Percentiles rank a stretch among this genome's conserved stretches.
These are phyloP conservation scores for Cinchona pubescens DNA, from an alignment of 257 asterid species.

Conservation along the genomic window DNA sequence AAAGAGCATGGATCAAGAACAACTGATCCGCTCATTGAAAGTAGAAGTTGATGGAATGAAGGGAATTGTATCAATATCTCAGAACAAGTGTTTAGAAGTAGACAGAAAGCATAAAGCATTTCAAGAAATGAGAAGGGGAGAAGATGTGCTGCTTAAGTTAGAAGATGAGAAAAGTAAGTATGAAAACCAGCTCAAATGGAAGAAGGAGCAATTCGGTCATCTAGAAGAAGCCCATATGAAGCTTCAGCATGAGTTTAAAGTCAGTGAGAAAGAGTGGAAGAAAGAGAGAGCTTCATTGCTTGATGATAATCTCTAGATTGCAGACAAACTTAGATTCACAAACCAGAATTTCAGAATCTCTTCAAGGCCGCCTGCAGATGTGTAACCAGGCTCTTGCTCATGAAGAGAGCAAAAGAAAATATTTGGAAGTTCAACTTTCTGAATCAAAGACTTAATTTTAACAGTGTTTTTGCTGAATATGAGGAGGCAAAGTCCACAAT, in stretches of 20 bases:
- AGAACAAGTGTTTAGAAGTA: conserved; percentile 35
- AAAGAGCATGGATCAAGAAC: conserved; percentile 50
- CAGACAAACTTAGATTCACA: conserved; percentile 65
- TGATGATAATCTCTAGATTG: conserved; percentile 54
- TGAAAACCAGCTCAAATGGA: conserved; percentile 80
- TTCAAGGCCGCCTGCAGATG: conserved; percentile 61
- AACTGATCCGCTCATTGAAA: conserved; percentile 41
- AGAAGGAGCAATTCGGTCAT: conserved; percentile 80
- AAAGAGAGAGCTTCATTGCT: conserved; percentile 57
- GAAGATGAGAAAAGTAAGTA: conserved; percentile 61
- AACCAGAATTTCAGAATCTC: conserved; percentile 60
- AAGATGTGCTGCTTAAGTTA: conserved; percentile 42
- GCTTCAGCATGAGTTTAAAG: conserved; percentile 45
- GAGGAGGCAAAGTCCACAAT: conserved; percentile 62
- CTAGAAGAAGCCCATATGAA: conserved; percentile 75
- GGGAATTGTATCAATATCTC: conserved; percentile 34
- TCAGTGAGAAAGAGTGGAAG: conserved; percentile 76
- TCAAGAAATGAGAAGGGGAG: conserved; percentile 47
- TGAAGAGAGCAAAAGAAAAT: conserved; percentile 66
- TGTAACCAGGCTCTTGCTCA: conserved; percentile 81
- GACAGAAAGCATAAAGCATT: conserved; percentile 28
- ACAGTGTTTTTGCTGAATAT: conserved; percentile 56
- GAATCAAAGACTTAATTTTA: conserved; percentile 55
- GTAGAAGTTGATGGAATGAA: conserved; percentile 59
- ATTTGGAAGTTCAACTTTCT: conserved; percentile 52